Evolutionary conservation across 2,329 filamentous ascomycete genomes (phyloP).

Genomic region (Diaporthe eres): DNA sequence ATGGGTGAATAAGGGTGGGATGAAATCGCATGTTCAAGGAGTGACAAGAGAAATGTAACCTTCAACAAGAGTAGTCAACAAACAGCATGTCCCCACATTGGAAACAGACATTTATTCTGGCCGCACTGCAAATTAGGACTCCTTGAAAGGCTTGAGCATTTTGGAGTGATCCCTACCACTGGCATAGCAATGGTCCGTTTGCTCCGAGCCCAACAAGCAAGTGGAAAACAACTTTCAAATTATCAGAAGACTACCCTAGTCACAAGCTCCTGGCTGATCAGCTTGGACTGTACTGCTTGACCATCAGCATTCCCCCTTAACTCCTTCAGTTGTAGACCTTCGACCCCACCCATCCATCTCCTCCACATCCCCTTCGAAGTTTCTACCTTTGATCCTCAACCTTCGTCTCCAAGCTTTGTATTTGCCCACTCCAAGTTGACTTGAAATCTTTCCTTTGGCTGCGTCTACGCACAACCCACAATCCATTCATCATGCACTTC

Average conservation of each 20-base stretch:
- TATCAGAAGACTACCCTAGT: not conserved
- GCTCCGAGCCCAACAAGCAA: not conserved
- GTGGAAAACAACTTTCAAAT: not conserved
- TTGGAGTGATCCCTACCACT: too few relatives aligned
- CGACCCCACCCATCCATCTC: not conserved
- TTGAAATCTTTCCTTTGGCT: not conserved
- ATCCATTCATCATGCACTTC: slow-evolving; percentile 12
- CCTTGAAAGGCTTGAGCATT: too few relatives aligned
- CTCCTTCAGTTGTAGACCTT: not conserved
- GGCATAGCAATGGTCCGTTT: too few relatives aligned
- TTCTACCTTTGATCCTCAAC: not conserved
- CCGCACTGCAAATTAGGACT: too few relatives aligned
- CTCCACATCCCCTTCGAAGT: not conserved
- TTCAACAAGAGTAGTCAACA: too few relatives aligned
- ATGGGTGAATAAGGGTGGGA: not conserved
- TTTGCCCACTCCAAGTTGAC: not conserved
- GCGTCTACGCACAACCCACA: not conserved
- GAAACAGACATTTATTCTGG: too few relatives aligned
- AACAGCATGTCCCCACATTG: too few relatives aligned
- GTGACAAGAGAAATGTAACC: not conserved
- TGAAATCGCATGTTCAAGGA: not conserved
- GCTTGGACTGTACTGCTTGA: not conserved
- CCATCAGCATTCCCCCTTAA: not conserved
- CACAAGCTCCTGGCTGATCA: not conserved
- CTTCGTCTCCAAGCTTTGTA: too few relatives aligned